phyloP scores from a whole-genome alignment of 345 rosid species.

The Microcos paniculata region DNA sequence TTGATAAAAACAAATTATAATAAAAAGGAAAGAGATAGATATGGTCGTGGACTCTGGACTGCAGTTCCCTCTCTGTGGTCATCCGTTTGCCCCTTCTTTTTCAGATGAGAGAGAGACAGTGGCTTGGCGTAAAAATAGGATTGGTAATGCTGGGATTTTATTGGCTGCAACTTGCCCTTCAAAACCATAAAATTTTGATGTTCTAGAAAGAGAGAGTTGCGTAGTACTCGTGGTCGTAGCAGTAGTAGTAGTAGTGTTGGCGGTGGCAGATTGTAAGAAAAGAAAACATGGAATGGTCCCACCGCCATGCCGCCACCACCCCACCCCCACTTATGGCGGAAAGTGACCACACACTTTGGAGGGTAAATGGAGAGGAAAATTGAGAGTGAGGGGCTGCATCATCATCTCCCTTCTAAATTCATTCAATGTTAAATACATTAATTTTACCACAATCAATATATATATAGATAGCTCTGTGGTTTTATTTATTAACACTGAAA shows the following conservation, averaged over 20 bases:
- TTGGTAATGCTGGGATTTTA: slow-evolving; percentile 22
- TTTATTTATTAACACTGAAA: background rate
- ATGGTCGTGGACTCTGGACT: background rate
- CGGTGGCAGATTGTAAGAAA: slow-evolving; percentile 21
- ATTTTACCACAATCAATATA: background rate
- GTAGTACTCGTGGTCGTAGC: background rate
- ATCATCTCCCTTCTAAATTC: background rate
- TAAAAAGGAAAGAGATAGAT: background rate
- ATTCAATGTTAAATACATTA: background rate
- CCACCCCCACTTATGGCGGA: slow-evolving; percentile 46
- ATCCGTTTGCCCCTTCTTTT: slow-evolving; percentile 1
- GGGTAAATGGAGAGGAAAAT: slow-evolving; percentile 5
- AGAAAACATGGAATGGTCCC: slow-evolving; percentile 33
- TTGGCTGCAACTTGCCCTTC: slow-evolving; percentile 40
- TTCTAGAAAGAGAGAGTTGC: slow-evolving; percentile 15
- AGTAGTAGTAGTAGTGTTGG: slow-evolving; percentile 4
- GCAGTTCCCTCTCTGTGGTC: background rate
- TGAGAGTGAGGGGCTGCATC: slow-evolving; percentile 14
- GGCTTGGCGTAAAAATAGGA: slow-evolving; percentile 12
- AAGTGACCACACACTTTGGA: slow-evolving; percentile 38
- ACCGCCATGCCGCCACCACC: slow-evolving; percentile 13
- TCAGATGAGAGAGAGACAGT: background rate
- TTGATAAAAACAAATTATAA: background rate
- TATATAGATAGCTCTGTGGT: background rate
- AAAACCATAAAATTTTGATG: background rate